Evolutionary conservation across 495 filamentous ascomycete genomes (phyloP).

Genomic region (Penicillium cosmopolitanum): DNA sequence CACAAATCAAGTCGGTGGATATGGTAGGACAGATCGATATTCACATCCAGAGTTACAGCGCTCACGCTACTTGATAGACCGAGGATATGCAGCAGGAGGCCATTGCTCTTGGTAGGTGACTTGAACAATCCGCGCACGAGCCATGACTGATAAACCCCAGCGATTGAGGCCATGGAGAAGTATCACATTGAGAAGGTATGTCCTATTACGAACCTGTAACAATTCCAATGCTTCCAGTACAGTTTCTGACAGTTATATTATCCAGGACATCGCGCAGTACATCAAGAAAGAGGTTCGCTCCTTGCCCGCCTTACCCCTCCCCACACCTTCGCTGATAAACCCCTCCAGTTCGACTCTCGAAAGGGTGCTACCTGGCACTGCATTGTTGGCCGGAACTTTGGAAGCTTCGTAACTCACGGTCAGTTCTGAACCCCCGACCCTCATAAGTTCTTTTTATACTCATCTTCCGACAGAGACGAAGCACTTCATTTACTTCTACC

Average conservation of each 20-base stretch:
- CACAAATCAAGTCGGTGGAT: constrained; percentile 94
- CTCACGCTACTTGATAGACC: constrained; percentile 56
- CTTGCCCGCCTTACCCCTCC: constrained; percentile 11
- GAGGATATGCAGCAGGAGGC: constrained; percentile 97
- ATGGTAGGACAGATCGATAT: constrained; percentile 67
- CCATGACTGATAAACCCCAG: constrained; percentile 50
- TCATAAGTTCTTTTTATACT: constrained; percentile 14
- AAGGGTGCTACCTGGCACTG: constrained; percentile 98
- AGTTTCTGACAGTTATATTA: constrained; percentile 11
- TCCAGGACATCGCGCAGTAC: constrained; percentile 90
- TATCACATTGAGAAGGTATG: constrained; percentile 90
- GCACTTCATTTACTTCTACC: constrained; percentile 99
- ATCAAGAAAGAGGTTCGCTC: constrained; percentile 89
- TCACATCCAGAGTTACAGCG: constrained; percentile 12
- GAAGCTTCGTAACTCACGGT: constrained; percentile 99
- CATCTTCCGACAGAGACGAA: constrained; percentile 74
- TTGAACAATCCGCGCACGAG: constrained; percentile 2
- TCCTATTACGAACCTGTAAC: background rate
- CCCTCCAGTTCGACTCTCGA: constrained; percentile 76
- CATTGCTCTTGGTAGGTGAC: constrained; percentile 82
- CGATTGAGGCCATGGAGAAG: constrained; percentile 90
- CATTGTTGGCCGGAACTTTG: constrained; percentile 97
- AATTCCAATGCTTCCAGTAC: background rate
- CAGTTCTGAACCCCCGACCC: constrained; percentile 26
- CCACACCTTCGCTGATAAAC: constrained; percentile 30